Conservation (phyloP, 2,329 filamentous ascomycete species). For the Dryadomyces quercivorus region DNA sequence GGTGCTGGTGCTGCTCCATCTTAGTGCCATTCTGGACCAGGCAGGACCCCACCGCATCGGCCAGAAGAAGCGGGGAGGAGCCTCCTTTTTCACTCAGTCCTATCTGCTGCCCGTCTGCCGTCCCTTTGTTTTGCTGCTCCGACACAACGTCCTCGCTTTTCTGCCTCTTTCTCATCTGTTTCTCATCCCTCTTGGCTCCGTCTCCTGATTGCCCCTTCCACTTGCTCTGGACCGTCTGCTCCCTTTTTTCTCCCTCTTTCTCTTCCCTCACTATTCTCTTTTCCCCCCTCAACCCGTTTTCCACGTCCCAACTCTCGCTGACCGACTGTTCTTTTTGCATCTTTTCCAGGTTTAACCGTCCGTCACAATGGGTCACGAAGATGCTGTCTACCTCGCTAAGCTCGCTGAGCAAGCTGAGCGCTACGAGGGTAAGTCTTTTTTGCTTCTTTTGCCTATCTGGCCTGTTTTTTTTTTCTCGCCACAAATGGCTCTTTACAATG, state of each 20-base stretch:
- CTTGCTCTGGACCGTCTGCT: background rate
- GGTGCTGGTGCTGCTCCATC: background rate
- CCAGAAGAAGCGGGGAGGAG: constrained; percentile 13
- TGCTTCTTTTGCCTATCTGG: too few relatives aligned
- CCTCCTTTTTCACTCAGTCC: constrained; percentile 13
- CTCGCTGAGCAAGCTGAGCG: constrained; percentile 99
- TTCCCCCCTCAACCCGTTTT: background rate
- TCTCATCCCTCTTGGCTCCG: background rate
- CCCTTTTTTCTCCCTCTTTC: constrained; percentile 1
- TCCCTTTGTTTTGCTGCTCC: background rate
- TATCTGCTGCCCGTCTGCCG: background rate
- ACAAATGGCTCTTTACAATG: background rate
- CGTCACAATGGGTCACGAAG: constrained; percentile 94
- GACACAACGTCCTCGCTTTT: background rate
- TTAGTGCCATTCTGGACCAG: constrained; percentile 9
- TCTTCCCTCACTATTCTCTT: background rate
- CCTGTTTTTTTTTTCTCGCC: background rate
- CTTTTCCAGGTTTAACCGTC: constrained; percentile 16
- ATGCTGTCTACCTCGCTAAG: constrained; percentile 99
- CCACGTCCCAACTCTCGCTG: background rate
- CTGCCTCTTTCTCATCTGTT: background rate
- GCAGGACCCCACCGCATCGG: constrained; percentile 10
- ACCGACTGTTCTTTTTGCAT: background rate
- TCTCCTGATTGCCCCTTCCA: background rate
- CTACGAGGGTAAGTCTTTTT: constrained; percentile 72